Conservation (phyloP, 768 basidiomycete species). For the Naganishia antarctica region DNA sequence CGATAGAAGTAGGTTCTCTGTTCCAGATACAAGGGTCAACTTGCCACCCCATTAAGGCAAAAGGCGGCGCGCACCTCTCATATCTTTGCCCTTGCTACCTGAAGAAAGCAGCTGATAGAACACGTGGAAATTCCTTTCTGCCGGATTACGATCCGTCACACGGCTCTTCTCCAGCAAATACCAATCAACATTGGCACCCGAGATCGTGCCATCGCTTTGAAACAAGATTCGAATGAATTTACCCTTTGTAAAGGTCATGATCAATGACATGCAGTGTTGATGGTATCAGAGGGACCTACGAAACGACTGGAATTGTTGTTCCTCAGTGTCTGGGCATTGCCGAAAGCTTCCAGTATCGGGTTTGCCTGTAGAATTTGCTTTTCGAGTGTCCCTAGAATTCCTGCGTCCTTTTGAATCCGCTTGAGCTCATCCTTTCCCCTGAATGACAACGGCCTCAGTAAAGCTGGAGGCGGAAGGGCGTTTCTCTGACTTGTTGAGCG, state of each 20-base stretch:
- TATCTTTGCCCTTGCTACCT: slow-evolving; percentile 59
- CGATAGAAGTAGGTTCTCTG: slow-evolving; percentile 69
- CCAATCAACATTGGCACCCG: slow-evolving; percentile 98
- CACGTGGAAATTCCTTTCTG: slow-evolving; percentile 91
- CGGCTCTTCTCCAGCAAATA: slow-evolving; percentile 96
- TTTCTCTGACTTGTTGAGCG: slow-evolving; percentile 34
- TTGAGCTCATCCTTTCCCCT: slow-evolving; percentile 54
- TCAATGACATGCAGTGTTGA: background rate
- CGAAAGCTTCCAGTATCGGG: slow-evolving; percentile 94
- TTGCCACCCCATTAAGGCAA: slow-evolving; percentile 9
- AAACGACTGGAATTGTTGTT: slow-evolving; percentile 99
- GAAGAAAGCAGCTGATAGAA: slow-evolving; percentile 79
- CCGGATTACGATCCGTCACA: slow-evolving; percentile 78
- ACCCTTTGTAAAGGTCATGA: slow-evolving; percentile 51
- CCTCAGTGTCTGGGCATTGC: slow-evolving; percentile 94
- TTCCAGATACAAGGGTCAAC: background rate
- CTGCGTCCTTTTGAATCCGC: slow-evolving; percentile 29
- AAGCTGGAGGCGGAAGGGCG: slow-evolving; percentile 51
- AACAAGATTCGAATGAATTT: slow-evolving; percentile 97
- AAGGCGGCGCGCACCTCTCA: slow-evolving; percentile 60
- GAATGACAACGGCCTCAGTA: slow-evolving; percentile 61
- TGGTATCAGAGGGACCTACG: slow-evolving; percentile 35
- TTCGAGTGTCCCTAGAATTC: slow-evolving; percentile 72
- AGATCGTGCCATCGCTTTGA: slow-evolving; percentile 84
- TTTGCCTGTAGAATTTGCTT: slow-evolving; percentile 96